These are phyloP conservation scores for Ophiostoma ips DNA, from an alignment of 2,329 filamentous ascomycete species.

Conservation along the genomic window DNA sequence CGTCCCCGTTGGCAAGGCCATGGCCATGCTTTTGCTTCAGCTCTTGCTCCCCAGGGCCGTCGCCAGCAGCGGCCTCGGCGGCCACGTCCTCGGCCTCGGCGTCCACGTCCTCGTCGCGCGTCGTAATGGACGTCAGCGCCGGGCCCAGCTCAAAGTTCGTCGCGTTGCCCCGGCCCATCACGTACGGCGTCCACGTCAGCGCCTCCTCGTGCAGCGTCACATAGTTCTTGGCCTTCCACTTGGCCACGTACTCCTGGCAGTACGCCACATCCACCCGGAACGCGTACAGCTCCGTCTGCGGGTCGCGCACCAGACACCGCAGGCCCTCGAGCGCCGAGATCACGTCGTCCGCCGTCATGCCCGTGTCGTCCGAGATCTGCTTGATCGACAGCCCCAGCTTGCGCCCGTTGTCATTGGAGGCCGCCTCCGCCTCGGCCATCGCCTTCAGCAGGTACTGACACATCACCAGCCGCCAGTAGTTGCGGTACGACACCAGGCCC, in stretches of 20 bases:
- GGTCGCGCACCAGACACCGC: slow-evolving; percentile 78
- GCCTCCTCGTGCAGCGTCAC: slow-evolving; percentile 68
- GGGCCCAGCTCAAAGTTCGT: slow-evolving; percentile 74
- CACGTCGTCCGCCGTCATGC: slow-evolving; percentile 92
- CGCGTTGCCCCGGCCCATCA: slow-evolving; percentile 79
- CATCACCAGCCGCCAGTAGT: slow-evolving; percentile 86
- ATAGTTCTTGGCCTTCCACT: slow-evolving; percentile 81
- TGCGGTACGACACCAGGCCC: slow-evolving; percentile 91
- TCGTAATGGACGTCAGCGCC: slow-evolving; percentile 72
- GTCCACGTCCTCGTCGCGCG: slow-evolving; percentile 67
- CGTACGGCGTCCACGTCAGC: slow-evolving; percentile 89
- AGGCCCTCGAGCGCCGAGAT: slow-evolving; percentile 86
- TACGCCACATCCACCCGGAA: slow-evolving; percentile 76
- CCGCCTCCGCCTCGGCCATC: slow-evolving; percentile 24
- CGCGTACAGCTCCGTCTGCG: slow-evolving; percentile 75
- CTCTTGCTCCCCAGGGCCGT: no score
- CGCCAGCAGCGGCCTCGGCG: no score
- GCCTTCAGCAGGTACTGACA: slow-evolving; percentile 66
- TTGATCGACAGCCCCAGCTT: slow-evolving; percentile 44
- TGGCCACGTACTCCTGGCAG: slow-evolving; percentile 74
- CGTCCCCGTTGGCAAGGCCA: no score
- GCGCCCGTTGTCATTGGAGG: slow-evolving; percentile 21
- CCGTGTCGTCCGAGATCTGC: slow-evolving; percentile 73
- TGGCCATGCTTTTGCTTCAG: no score
- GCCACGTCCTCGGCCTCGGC: slow-evolving; percentile 29